Conservation (phyloP, 2,329 filamentous ascomycete species). For the Colletotrichum sp. region DNA sequence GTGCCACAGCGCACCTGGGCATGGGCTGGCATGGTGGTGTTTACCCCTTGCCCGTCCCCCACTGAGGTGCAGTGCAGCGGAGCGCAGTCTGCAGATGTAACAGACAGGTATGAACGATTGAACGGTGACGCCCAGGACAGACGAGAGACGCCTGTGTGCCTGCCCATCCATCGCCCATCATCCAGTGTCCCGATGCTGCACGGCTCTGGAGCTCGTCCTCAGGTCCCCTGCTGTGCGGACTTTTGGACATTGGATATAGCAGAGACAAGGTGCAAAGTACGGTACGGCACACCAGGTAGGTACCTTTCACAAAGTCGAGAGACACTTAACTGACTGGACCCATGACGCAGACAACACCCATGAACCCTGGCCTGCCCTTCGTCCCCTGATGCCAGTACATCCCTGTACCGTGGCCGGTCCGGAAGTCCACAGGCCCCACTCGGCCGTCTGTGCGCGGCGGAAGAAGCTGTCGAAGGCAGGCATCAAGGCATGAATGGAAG, state of each 20-base stretch:
- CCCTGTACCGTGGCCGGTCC: conserved; percentile 11
- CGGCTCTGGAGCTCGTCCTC: not conserved
- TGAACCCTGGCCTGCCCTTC: not conserved
- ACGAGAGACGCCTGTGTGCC: not conserved
- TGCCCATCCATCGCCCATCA: not conserved
- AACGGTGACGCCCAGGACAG: not conserved
- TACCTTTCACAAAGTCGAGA: not conserved
- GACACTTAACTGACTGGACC: not conserved
- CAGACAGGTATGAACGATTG: not conserved
- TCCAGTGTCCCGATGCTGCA: not conserved
- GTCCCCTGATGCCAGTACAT: not conserved
- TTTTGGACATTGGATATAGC: not conserved
- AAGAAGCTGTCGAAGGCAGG: conserved; percentile 5
- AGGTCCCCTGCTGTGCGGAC: not conserved
- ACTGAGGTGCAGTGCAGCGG: not conserved
- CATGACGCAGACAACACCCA: not conserved
- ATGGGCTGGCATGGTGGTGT: not conserved
- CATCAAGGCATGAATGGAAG: conserved; percentile 17
- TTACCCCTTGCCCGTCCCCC: not conserved
- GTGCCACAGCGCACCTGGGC: not conserved
- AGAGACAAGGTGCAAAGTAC: not conserved
- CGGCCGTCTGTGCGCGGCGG: conserved; percentile 12
- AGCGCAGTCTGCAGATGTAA: not conserved
- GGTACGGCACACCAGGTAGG: not conserved
- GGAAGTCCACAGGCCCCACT: conserved; percentile 7